A percentile compares a stretch with the other conserved stretches of the same genome.
Evolutionary conservation across 371 early-diverging fungal genomes (phyloP).

Genomic region (Mucor mucedo): DNA sequence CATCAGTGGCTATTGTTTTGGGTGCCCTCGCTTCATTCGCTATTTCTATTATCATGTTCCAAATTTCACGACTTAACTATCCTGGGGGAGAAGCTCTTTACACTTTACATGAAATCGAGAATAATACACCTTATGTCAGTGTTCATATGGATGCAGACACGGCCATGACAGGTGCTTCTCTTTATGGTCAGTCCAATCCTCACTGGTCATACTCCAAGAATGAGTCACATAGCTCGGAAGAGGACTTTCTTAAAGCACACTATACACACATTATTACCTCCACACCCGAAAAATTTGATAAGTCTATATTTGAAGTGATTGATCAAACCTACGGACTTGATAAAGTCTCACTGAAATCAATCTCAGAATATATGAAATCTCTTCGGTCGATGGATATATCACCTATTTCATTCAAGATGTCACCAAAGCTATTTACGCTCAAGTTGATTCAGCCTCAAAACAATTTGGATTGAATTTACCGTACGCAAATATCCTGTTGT

Average conservation of each 20-base stretch:
- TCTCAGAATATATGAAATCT: conserved; percentile 13
- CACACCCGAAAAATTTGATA: conserved; percentile 45
- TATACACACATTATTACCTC: conserved; percentile 75
- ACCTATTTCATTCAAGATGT: conserved; percentile 28
- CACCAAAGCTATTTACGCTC: conserved; percentile 42
- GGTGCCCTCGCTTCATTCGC: conserved; percentile 38
- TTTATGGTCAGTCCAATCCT: conserved; percentile 63
- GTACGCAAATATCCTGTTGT: conserved; percentile 56
- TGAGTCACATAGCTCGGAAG: conserved; percentile 52
- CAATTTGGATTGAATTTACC: conserved; percentile 40
- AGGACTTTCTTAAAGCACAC: conserved; percentile 57
- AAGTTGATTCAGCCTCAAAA: conserved; percentile 35
- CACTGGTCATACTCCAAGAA: conserved; percentile 72
- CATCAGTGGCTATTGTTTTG: conserved; percentile 25
- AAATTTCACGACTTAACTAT: conserved; percentile 80
- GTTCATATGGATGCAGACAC: conserved; percentile 85
- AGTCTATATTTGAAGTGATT: conserved; percentile 49
- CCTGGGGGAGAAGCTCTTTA: conserved; percentile 87
- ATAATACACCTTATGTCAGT: conserved; percentile 24
- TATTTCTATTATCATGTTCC: conserved; percentile 54
- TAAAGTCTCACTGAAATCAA: conserved; percentile 23
- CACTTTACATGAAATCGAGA: conserved; percentile 61
- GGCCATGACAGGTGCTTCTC: conserved; percentile 89
- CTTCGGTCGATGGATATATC: conserved; percentile 1
- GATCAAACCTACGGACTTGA: conserved; percentile 38